These are phyloP conservation scores for Colletotrichum echinochloae DNA, from an alignment of 2,329 filamentous ascomycete genomes.

Conservation along the genomic window DNA sequence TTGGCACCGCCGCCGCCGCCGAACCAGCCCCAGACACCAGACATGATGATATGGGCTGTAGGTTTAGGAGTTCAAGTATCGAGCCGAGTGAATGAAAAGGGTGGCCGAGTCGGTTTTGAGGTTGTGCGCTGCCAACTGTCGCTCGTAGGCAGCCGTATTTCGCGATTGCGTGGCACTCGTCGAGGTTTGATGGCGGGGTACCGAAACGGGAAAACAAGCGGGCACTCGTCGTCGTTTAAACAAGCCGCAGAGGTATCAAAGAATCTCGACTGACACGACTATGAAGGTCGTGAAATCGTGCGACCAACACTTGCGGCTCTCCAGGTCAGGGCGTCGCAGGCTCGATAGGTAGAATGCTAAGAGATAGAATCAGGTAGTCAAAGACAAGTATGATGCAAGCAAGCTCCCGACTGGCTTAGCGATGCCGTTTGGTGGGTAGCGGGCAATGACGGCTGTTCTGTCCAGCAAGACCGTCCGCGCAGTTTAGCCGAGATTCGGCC, in stretches of 20 bases:
- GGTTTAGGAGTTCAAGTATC: constrained; percentile 3
- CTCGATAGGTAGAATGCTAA: constrained; percentile 32
- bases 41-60: constrained; percentile 60
- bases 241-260: constrained; percentile 8
- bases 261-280: background rate
- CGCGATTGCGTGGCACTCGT: constrained; percentile 39
- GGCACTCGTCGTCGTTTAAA: constrained; percentile 30
- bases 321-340: constrained; percentile 23
- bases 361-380: constrained; percentile 28
- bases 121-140: constrained; percentile 32
- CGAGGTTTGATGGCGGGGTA: constrained; percentile 41
- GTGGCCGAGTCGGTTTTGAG: constrained; percentile 19
- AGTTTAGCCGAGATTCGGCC: constrained; percentile 33
- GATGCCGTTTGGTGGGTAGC: constrained; percentile 37
- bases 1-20: constrained; percentile 85
- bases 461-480: constrained; percentile 29
- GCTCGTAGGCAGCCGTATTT: constrained; percentile 34
- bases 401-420: constrained; percentile 40
- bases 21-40: constrained; percentile 88
- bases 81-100: background rate
- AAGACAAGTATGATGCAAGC: constrained; percentile 38
- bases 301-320: constrained; percentile 31
- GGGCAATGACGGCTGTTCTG: constrained; percentile 37
- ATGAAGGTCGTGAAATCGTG: constrained; percentile 10
- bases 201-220: constrained; percentile 36